These are phyloP conservation scores for Solanum verrucosum DNA, from an alignment of 257 asterid species.

Conservation along the genomic window DNA sequence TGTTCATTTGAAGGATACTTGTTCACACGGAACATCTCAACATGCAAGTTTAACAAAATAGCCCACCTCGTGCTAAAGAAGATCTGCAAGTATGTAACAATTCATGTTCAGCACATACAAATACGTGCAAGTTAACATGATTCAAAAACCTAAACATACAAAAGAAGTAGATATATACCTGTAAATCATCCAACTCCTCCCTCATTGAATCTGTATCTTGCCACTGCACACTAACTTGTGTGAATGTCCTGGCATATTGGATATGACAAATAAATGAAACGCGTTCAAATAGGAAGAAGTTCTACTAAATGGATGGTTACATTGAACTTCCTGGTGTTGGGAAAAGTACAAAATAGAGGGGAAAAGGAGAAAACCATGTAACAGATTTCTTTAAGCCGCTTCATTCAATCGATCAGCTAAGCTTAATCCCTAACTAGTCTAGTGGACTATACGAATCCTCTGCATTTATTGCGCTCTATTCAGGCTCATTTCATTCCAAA, in stretches of 20 bases:
- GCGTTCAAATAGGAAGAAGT: neutral
- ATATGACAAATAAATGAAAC: constrained; percentile 4
- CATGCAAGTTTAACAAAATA: constrained; percentile 88
- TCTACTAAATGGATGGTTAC: neutral
- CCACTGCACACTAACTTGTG: constrained; percentile 99
- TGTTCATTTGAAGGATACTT: constrained; percentile 64
- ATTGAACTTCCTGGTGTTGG: neutral
- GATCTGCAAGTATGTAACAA: constrained; percentile 50
- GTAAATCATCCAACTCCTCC: constrained; percentile 97
- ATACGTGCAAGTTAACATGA: neutral
- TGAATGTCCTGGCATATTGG: constrained; percentile 69
- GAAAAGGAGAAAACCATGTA: neutral
- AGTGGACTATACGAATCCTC: neutral
- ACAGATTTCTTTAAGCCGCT: neutral
- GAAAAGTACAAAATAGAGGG: neutral
- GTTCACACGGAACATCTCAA: constrained; percentile 97
- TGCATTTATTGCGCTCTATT: neutral
- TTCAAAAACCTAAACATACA: neutral
- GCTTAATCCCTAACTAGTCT: neutral
- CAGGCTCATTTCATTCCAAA: neutral
- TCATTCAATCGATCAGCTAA: neutral
- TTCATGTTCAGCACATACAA: neutral
- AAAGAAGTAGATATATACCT: constrained; percentile 33
- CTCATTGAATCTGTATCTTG: constrained; percentile 98
- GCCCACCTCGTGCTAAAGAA: constrained; percentile 99